A percentile compares a stretch with the other conserved stretches of the same genome.
Conservation (phyloP, 2,329 filamentous ascomycete species). For the Bretziella fagacearum region DNA sequence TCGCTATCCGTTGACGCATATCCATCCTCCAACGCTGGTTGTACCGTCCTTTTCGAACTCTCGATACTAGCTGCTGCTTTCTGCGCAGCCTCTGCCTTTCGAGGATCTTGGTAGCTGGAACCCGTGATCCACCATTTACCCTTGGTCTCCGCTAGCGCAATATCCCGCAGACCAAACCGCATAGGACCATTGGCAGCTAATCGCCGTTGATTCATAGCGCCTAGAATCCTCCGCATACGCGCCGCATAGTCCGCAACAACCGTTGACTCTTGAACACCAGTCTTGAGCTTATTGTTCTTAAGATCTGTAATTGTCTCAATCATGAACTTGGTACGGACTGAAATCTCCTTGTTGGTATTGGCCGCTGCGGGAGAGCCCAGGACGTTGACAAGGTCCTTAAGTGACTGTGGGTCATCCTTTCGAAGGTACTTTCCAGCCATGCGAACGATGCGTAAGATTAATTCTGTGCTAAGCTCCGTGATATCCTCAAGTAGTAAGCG, state of each 20-base stretch:
- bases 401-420: conserved; percentile 69
- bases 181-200: conserved; percentile 66
- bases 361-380: conserved; percentile 54
- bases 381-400: conserved; percentile 75
- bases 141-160: conserved; percentile 65
- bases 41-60: not conserved
- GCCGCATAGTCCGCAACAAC: conserved; percentile 67
- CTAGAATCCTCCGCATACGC: conserved; percentile 76
- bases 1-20: conserved; percentile 25
- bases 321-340: conserved; percentile 90
- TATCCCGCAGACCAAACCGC: conserved; percentile 63
- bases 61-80: not conserved
- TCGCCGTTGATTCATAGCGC: conserved; percentile 49
- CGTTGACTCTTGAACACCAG: conserved; percentile 50
- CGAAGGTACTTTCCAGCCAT: conserved; percentile 68
- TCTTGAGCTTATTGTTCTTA: conserved; percentile 84
- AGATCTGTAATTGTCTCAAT: conserved; percentile 88
- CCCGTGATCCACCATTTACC: conserved; percentile 99
- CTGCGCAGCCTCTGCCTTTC: conserved; percentile 15
- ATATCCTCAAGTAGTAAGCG: conserved; percentile 57
- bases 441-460: conserved; percentile 69
- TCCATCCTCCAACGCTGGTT: conserved; percentile 10
- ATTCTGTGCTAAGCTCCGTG: conserved; percentile 73
- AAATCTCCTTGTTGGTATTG: conserved; percentile 51
- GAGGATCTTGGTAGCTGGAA: conserved; percentile 53